These are phyloP conservation scores for Thraustochytrium striatum DNA, from an alignment of 352 stramenopile species.

Conservation along the genomic window DNA sequence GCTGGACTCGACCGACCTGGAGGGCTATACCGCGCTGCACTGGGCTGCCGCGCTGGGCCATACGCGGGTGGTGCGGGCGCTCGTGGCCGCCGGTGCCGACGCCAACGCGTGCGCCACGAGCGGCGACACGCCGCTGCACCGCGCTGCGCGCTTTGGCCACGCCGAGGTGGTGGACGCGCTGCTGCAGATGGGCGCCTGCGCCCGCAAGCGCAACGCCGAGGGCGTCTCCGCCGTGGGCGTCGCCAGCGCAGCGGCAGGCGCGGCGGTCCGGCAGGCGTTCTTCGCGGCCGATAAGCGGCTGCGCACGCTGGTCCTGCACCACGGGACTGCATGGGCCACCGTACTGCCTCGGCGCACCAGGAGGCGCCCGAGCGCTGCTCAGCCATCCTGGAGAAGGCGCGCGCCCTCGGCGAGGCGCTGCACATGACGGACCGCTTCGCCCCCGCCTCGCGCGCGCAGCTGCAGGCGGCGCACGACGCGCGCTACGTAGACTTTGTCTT, in stretches of 20 bases:
- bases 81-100: conserved; percentile 35
- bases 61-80: conserved; percentile 18
- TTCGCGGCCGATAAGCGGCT: conserved; percentile 55
- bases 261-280: not conserved
- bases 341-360: conserved; percentile 51
- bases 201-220: conserved; percentile 37
- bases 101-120: not conserved
- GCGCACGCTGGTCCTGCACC: conserved; percentile 78
- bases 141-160: conserved; percentile 40
- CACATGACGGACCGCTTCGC: conserved; percentile 70
- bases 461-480: conserved; percentile 71
- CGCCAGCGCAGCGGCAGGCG: not conserved
- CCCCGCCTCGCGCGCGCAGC: conserved; percentile 65
- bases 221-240: conserved; percentile 47
- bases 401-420: conserved; percentile 57
- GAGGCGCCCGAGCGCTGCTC: conserved; percentile 68
- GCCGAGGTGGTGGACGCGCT: conserved; percentile 5
- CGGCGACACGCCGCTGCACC: conserved; percentile 52
- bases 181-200: conserved; percentile 1
- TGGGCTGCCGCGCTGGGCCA: conserved; percentile 51
- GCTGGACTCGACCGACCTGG: not conserved
- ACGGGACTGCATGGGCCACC: conserved; percentile 80
- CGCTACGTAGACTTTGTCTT: conserved; percentile 83
- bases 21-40: conserved; percentile 53
- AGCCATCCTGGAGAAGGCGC: conserved; percentile 64